phyloP scores from a whole-genome alignment of 2,329 filamentous ascomycete genomes.

The Venturiaceae sp. region DNA sequence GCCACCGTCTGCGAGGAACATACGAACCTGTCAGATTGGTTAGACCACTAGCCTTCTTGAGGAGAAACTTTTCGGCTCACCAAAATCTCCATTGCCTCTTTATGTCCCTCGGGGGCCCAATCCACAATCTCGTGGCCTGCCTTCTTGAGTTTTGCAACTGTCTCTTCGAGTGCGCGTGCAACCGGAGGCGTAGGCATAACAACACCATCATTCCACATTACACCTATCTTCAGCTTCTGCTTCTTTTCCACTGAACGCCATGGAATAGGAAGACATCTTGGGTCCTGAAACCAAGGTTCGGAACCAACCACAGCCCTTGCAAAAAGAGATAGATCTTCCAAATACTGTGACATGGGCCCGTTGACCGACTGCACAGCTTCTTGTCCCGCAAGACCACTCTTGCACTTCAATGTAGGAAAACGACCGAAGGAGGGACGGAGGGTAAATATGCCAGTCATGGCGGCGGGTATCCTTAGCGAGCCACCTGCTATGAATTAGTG shows the following conservation, averaged over 20 bases:
- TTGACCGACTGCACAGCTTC: constrained; percentile 56
- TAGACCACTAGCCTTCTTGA: neutral
- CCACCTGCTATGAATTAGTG: constrained; percentile 27
- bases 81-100: constrained; percentile 39
- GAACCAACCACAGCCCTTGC: constrained; percentile 29
- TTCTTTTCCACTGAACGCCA: constrained; percentile 39
- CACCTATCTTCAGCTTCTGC: constrained; percentile 12
- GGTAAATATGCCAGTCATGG: constrained; percentile 49
- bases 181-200: constrained; percentile 14
- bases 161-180: constrained; percentile 23
- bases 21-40: constrained; percentile 18
- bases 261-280: constrained; percentile 42
- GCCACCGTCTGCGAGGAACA: constrained; percentile 44
- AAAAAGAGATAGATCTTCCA: constrained; percentile 41
- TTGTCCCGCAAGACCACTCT: constrained; percentile 54
- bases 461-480: constrained; percentile 45
- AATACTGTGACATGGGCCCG: constrained; percentile 48
- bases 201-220: constrained; percentile 13
- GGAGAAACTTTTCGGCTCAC: constrained; percentile 19
- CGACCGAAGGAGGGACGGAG: constrained; percentile 48
- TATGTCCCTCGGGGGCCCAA: constrained; percentile 45
- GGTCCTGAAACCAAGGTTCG: constrained; percentile 43
- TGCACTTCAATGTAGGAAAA: constrained; percentile 45
- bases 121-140: constrained; percentile 47
- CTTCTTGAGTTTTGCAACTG: constrained; percentile 40